These are phyloP conservation scores for Diutina pseudorugosa DNA, from an alignment of 1,139 yeast species.

Conservation along the genomic window DNA sequence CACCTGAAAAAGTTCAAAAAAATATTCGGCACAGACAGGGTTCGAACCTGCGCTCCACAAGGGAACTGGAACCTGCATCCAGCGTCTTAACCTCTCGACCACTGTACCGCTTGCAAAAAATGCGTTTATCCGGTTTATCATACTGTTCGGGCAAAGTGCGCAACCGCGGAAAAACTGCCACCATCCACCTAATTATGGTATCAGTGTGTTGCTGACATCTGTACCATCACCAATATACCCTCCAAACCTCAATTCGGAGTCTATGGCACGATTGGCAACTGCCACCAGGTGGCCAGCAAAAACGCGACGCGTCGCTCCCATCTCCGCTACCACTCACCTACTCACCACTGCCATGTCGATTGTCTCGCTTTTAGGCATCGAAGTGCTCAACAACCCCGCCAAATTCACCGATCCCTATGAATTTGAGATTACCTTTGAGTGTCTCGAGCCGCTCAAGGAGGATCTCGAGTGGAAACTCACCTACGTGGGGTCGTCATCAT, in stretches of 20 bases:
- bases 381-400: conserved; percentile 91
- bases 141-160: neutral
- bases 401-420: conserved; percentile 87
- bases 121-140: neutral
- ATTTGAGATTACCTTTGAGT: conserved; percentile 94
- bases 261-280: no score
- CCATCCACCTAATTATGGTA: neutral
- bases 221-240: no score
- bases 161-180: no score
- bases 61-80: neutral
- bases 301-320: neutral
- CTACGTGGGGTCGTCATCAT: conserved; percentile 89
- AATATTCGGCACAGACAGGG: conserved; percentile 1
- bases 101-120: neutral
- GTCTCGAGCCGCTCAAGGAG: conserved; percentile 83
- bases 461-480: conserved; percentile 96
- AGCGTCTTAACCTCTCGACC: neutral
- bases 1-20: neutral
- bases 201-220: neutral
- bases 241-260: no score
- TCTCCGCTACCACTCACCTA: neutral
- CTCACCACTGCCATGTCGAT: conserved; percentile 55
- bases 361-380: conserved; percentile 83
- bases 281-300: neutral
- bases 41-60: neutral